Conservation (phyloP, 768 basidiomycete species). For the Lenzites betulinus region DNA sequence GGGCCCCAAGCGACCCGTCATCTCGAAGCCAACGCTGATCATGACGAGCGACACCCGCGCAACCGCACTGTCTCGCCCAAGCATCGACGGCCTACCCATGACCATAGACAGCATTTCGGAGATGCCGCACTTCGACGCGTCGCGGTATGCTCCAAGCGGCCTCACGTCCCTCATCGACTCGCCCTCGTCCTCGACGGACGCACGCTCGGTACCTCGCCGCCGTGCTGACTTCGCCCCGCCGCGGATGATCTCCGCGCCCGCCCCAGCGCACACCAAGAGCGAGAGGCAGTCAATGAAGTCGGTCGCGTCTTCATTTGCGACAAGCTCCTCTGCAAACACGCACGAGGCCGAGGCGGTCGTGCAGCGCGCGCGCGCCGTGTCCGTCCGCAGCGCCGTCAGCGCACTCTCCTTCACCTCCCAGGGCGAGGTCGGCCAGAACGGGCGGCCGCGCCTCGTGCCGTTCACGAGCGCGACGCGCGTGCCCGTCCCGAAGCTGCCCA, state of each 20-base stretch:
- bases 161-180: slow-evolving; percentile 54
- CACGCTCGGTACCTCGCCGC: slow-evolving; percentile 64
- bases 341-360: slow-evolving; percentile 50
- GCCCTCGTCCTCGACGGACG: slow-evolving; percentile 65
- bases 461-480: slow-evolving; percentile 71
- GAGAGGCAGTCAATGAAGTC: slow-evolving; percentile 29
- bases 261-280: slow-evolving; percentile 37
- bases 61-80: neutral
- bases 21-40: slow-evolving; percentile 59
- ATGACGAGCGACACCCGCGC: slow-evolving; percentile 17
- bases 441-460: slow-evolving; percentile 64
- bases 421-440: neutral
- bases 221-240: slow-evolving; percentile 72
- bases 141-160: slow-evolving; percentile 39
- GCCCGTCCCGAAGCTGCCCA: slow-evolving; percentile 54
- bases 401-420: slow-evolving; percentile 33
- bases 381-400: slow-evolving; percentile 51
- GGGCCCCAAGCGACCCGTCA: slow-evolving; percentile 41
- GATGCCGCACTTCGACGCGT: slow-evolving; percentile 13
- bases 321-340: slow-evolving; percentile 33
- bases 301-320: slow-evolving; percentile 33
- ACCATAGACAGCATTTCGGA: slow-evolving; percentile 8
- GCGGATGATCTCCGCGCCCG: slow-evolving; percentile 41
- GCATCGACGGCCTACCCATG: slow-evolving; percentile 18
- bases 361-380: slow-evolving; percentile 53